Evolutionary conservation across 2,329 filamentous ascomycete species (phyloP), one percentile per base, ranked within the genome.

Genomic region (Diatrype stigma): DNA sequence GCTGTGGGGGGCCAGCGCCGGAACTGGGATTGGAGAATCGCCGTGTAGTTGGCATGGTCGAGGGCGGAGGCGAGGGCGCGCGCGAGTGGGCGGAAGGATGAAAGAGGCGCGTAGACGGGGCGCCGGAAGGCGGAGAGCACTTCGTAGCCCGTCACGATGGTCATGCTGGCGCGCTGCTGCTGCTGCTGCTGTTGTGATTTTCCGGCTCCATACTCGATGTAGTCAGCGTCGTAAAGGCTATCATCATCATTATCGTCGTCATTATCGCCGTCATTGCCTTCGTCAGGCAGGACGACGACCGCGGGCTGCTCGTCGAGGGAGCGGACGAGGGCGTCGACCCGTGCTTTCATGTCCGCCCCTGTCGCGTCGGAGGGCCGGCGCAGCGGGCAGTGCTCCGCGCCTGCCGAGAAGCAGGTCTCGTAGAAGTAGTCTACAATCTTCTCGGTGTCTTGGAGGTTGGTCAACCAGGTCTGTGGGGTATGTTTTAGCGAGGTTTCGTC

Each of bases 371-470:
- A 44, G 0, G 42, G 0, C 1, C 53, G 51, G 48, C 53, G 57
- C 4, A 73, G 61, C 10, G 68, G 54, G 48, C 72, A 74, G 0
- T 48, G 42, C 2, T 52, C 23, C 11, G 28, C 32, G 0, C 64
- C 61, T 16, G 58, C 65, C 1, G 57, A 50, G 55, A 66, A 72
- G 57, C 73, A 75, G 5, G 65, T 62, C 10, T 62, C 52, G 54
- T 66, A 72, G 51, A 75, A 67, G 34, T 57, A 50, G 14, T 63
- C 60, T 26, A 68, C 54, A 14, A 69, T 56, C 6, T 66, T 53
- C 17, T 75, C 67, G 0, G 70, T 65, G 48, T 76, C 73, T 37
- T 62, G 55, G 0, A 71, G 63, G 58, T 70, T 72, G 34, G 56
- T 64, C 1, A 62, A 49, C 71, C 70, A 75, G 11, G 51, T 46